Percentiles rank a stretch among this genome's conserved stretches.
These are phyloP conservation scores for Sporopachydermia cereana DNA, from an alignment of 1,139 yeast species.

Conservation along the genomic window DNA sequence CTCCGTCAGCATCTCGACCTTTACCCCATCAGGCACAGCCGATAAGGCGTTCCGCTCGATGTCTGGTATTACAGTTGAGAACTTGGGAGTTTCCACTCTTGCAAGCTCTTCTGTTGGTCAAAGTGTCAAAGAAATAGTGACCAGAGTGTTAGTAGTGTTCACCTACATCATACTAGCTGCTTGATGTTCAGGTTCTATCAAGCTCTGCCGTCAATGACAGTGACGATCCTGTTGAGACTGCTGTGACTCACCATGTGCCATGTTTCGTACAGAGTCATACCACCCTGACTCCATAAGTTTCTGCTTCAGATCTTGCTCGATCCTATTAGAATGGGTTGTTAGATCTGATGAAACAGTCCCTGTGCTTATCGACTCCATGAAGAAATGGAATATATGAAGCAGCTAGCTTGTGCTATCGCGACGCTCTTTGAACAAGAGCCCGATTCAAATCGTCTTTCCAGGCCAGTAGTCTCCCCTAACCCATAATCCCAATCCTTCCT, in stretches of 20 bases:
- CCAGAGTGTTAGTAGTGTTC: no score
- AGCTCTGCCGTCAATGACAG: no score
- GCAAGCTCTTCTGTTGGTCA: background rate
- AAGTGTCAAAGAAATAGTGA: no score
- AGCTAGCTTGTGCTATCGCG: no score
- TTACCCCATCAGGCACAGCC: conserved; percentile 57
- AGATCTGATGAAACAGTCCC: background rate
- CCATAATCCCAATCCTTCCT: no score
- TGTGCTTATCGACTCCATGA: background rate
- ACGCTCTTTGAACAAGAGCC: no score
- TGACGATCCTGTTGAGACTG: no score
- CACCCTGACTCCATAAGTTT: conserved; percentile 72
- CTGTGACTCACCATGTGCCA: conserved; percentile 34
- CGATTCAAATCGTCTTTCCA: no score
- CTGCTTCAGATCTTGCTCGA: conserved; percentile 48
- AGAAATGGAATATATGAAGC: no score
- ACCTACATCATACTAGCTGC: no score
- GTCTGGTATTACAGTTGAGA: background rate
- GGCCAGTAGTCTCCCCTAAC: no score
- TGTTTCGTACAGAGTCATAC: conserved; percentile 60
- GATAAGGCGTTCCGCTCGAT: conserved; percentile 17
- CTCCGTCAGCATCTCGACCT: conserved; percentile 43
- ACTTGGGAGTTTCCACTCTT: background rate
- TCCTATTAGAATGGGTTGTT: conserved; percentile 20
- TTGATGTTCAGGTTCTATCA: no score